These are phyloP conservation scores for Macrolepiota dolichaula DNA, from an alignment of 768 basidiomycete species.

Conservation along the genomic window DNA sequence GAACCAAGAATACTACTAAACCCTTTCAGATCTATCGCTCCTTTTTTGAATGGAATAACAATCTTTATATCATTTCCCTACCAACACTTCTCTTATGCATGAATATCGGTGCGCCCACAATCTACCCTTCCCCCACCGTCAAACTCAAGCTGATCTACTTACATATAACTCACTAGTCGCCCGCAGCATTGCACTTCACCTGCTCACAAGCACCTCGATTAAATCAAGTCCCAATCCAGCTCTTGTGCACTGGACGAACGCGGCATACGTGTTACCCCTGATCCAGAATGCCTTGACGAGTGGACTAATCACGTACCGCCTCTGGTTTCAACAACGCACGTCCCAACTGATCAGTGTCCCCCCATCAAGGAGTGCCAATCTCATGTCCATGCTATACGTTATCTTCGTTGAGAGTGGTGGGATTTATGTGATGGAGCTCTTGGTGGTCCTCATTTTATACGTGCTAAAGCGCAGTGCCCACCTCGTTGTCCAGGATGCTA, in stretches of 20 bases:
- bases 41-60: conserved; percentile 13
- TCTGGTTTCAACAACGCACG: conserved; percentile 7
- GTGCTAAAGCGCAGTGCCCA: conserved; percentile 11
- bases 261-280: conserved; percentile 8
- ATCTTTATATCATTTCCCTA: conserved; percentile 5
- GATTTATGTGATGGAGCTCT: conserved; percentile 14
- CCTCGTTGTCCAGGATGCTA: conserved; percentile 9
- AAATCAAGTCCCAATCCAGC: not conserved
- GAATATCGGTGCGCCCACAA: conserved; percentile 8
- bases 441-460: conserved; percentile 15
- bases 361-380: conserved; percentile 1
- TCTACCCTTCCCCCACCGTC: too few species aligned
- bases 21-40: conserved; percentile 13
- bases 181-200: not conserved
- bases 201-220: conserved; percentile 3
- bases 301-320: conserved; percentile 11
- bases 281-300: conserved; percentile 11
- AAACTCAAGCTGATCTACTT: not conserved
- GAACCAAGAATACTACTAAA: not conserved
- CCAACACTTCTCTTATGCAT: conserved; percentile 10
- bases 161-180: not conserved
- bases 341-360: conserved; percentile 8
- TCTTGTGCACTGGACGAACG: conserved; percentile 8
- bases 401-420: conserved; percentile 14
- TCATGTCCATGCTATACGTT: conserved; percentile 15